Conservation (phyloP, 1,139 yeast species). For the Yamadazyma diddensiae region DNA sequence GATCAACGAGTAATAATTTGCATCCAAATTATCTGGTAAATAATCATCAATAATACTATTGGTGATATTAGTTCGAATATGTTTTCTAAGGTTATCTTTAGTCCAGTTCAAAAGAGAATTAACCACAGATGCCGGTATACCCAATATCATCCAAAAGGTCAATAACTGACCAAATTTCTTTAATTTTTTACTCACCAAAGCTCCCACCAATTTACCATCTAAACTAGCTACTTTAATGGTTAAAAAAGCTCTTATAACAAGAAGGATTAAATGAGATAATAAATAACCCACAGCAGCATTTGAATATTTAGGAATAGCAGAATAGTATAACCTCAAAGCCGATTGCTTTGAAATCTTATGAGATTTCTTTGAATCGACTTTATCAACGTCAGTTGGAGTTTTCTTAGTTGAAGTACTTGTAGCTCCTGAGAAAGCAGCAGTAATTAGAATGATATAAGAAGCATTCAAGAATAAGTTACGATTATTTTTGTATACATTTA, state of each 20-base stretch:
- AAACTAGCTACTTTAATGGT: slow-evolving; percentile 82
- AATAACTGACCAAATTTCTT: slow-evolving; percentile 61
- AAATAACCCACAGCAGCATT: slow-evolving; percentile 43
- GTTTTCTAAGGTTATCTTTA: slow-evolving; percentile 63
- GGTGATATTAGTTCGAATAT: slow-evolving; percentile 67
- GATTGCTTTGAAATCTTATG: slow-evolving; percentile 36
- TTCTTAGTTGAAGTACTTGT: slow-evolving; percentile 26
- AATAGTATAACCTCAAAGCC: slow-evolving; percentile 28
- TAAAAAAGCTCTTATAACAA: slow-evolving; percentile 67
- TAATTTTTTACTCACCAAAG: slow-evolving; percentile 71
- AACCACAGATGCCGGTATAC: slow-evolving; percentile 82
- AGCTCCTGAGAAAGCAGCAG: slow-evolving; percentile 47
- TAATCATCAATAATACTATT: slow-evolving; percentile 62
- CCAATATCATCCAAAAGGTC: slow-evolving; percentile 78
- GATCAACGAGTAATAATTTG: slow-evolving; percentile 45
- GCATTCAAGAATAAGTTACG: slow-evolving; percentile 48
- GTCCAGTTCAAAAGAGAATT: slow-evolving; percentile 74
- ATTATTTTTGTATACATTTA: slow-evolving; percentile 42
- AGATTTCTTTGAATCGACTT: slow-evolving; percentile 12
- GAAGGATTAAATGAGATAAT: slow-evolving; percentile 54
- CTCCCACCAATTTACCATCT: slow-evolving; percentile 84
- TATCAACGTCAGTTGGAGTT: slow-evolving; percentile 12
- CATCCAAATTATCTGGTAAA: slow-evolving; percentile 57
- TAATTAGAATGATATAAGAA: slow-evolving; percentile 45
- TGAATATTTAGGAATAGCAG: slow-evolving; percentile 37